phyloP scores from a whole-genome alignment of 352 stramenopile species.

The Phytophthora megakarya region DNA sequence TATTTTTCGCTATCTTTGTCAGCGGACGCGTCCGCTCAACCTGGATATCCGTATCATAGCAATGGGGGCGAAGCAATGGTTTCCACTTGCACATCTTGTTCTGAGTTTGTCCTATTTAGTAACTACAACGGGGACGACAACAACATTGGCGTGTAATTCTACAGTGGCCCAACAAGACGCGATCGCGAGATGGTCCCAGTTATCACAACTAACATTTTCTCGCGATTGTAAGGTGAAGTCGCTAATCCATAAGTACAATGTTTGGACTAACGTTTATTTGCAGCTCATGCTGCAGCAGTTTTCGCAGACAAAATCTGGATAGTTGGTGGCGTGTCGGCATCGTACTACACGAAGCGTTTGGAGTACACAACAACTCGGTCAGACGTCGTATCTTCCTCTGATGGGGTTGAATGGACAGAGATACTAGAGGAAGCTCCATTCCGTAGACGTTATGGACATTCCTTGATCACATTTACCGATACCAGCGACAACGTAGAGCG shows the following conservation, averaged over 20 bases:
- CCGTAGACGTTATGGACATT: constrained; percentile 72
- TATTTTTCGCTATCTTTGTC: neutral
- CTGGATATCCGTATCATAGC: constrained; percentile 12
- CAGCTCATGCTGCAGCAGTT: constrained; percentile 67
- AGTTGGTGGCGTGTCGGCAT: constrained; percentile 71
- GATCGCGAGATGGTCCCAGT: constrained; percentile 56
- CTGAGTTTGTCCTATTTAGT: neutral
- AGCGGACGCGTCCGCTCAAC: constrained; percentile 25
- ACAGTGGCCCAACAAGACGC: constrained; percentile 48
- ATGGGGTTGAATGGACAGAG: constrained; percentile 65
- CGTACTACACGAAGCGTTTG: constrained; percentile 78
- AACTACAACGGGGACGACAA: constrained; percentile 9
- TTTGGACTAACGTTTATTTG: neutral
- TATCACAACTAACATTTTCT: constrained; percentile 61
- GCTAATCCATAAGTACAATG: neutral
- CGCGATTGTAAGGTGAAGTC: constrained; percentile 65
- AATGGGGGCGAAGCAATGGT: constrained; percentile 14
- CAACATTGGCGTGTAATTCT: constrained; percentile 52
- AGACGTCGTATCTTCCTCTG: constrained; percentile 63
- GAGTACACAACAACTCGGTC: constrained; percentile 70
- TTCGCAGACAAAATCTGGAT: constrained; percentile 73
- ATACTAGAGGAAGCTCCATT: constrained; percentile 79
- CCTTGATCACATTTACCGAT: constrained; percentile 67
- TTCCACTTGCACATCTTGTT: neutral
- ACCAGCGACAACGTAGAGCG: constrained; percentile 51